A percentile compares a stretch with the other conserved stretches of the same genome.
Evolutionary conservation across 108 stramenopile species (phyloP).

Genomic region (Nitzschia putrida): DNA sequence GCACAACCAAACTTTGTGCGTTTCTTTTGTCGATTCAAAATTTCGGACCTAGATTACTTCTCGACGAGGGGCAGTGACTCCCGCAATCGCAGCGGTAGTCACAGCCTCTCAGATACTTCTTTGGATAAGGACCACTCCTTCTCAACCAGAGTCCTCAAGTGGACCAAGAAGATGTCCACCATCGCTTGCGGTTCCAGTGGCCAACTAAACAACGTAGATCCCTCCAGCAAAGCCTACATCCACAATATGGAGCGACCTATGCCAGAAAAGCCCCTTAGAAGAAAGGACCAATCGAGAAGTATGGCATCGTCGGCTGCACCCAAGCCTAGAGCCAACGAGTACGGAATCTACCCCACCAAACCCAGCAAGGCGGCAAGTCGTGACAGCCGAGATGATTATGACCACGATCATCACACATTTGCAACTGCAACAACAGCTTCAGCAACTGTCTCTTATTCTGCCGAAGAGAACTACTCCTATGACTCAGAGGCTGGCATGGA

Average conservation of each 20-base stretch:
- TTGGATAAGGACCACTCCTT: conserved; percentile 13
- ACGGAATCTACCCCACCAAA: conserved; percentile 28
- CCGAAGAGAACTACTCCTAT: conserved; percentile 47
- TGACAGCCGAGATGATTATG: conserved; percentile 43
- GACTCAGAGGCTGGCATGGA: conserved; percentile 57
- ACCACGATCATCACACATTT: conserved; percentile 55
- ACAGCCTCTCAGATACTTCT: conserved; percentile 37
- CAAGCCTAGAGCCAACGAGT: conserved; percentile 20
- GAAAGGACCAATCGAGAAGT: conserved; percentile 19
- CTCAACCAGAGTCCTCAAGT: conserved; percentile 44
- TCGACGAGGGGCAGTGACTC: conserved; percentile 38
- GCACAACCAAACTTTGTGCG: conserved; percentile 26
- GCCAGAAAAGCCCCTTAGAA: conserved; percentile 36
- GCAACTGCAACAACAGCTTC: conserved; percentile 63
- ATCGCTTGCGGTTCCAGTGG: conserved; percentile 39
- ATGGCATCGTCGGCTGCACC: not conserved
- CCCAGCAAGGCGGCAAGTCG: conserved; percentile 15
- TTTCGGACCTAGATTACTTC: conserved; percentile 36
- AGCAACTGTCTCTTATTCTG: conserved; percentile 58
- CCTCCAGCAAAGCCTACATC: conserved; percentile 1
- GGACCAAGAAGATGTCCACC: conserved; percentile 56
- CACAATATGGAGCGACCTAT: conserved; percentile 24
- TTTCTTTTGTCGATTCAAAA: conserved; percentile 38
- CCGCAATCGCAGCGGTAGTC: conserved; percentile 38
- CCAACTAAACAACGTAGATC: conserved; percentile 30